A percentile compares a stretch with the other conserved stretches of the same genome.
Evolutionary conservation across 768 basidiomycete species (phyloP).

Genomic region (Russula virescens): DNA sequence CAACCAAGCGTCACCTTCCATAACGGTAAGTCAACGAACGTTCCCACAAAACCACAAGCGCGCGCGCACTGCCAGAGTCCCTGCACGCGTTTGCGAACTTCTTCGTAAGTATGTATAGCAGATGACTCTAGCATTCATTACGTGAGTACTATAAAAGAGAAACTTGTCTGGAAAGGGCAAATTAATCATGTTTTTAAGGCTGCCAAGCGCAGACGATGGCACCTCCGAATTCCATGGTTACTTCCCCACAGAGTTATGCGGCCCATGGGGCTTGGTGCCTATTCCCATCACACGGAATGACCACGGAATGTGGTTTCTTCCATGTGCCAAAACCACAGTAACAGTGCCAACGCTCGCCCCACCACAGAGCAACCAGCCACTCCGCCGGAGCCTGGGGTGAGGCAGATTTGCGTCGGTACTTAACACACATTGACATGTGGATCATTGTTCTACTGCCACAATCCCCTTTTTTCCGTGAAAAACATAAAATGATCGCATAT

Average conservation of each 20-base stretch:
- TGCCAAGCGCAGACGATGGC: background rate
- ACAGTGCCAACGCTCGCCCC: background rate
- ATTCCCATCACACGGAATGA: background rate
- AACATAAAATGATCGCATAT: background rate
- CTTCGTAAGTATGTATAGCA: too few species aligned
- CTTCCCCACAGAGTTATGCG: too few species aligned
- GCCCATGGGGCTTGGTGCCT: background rate
- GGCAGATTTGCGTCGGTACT: background rate
- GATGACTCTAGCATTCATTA: too few species aligned
- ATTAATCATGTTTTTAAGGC: too few species aligned
- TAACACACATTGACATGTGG: conserved; percentile 4
- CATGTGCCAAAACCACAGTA: background rate
- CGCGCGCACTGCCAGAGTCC: too few species aligned
- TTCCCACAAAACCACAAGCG: too few species aligned
- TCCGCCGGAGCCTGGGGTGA: background rate
- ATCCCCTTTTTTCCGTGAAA: background rate
- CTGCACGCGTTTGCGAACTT: too few species aligned
- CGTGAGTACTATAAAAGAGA: too few species aligned
- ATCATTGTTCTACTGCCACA: conserved; percentile 10
- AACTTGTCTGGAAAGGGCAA: too few species aligned
- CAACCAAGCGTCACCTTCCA: too few species aligned
- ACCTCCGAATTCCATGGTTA: too few species aligned
- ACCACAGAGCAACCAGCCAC: background rate
- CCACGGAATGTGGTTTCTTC: background rate
- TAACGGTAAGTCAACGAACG: too few species aligned